phyloP scores from a whole-genome alignment of 2,329 filamentous ascomycete species.

The Exophiala mesophila region DNA sequence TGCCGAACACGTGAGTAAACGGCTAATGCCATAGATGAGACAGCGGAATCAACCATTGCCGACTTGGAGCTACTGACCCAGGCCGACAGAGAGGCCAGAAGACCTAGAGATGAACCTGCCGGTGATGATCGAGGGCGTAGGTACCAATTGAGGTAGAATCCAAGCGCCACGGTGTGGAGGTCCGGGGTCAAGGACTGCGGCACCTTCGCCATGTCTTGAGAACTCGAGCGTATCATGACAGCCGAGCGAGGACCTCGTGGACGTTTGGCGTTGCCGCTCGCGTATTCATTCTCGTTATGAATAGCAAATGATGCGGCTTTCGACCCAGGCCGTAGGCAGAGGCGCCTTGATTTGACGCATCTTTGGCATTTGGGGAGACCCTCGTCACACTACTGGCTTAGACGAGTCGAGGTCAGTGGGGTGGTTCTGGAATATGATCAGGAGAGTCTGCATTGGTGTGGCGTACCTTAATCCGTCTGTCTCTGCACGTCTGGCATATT shows the following conservation, averaged over 20 bases:
- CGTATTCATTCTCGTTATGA: constrained; percentile 2
- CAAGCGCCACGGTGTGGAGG: neutral
- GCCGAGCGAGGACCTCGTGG: neutral
- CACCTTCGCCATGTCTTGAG: neutral
- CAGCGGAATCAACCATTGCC: neutral
- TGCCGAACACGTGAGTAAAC: neutral
- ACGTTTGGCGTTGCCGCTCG: neutral
- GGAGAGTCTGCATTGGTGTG: too few relatives aligned
- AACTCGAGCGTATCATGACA: neutral
- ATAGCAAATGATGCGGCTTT: neutral
- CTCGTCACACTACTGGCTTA: constrained; percentile 3
- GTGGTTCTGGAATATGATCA: too few relatives aligned
- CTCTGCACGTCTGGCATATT: too few relatives aligned
- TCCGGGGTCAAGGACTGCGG: neutral
- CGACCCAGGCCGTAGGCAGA: neutral
- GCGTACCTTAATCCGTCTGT: too few relatives aligned
- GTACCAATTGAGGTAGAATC: neutral
- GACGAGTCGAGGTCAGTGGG: too few relatives aligned
- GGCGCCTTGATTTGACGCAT: constrained; percentile 1
- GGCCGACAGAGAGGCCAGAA: neutral
- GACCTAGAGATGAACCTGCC: neutral
- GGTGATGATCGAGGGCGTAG: neutral
- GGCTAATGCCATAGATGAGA: neutral
- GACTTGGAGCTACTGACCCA: neutral
- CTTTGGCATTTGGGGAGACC: neutral